Conservation (phyloP, 805 yeast species). For the Suhomyces kilbournensis region DNA sequence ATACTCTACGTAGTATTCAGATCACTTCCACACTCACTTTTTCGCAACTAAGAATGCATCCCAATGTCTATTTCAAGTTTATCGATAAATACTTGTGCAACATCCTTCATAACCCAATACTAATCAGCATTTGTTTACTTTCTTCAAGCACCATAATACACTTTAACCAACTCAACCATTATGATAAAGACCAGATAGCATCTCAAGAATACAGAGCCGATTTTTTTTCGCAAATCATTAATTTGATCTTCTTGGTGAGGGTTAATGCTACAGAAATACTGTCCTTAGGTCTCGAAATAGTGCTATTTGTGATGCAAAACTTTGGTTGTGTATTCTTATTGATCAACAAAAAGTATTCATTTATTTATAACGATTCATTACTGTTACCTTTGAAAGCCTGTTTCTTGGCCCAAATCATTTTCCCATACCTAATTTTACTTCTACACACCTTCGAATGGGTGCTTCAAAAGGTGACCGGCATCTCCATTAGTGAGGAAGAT, state of each 20-base stretch:
- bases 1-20: not conserved
- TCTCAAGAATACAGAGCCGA: constrained; percentile 14
- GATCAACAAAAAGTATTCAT: constrained; percentile 5
- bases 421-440: constrained; percentile 19
- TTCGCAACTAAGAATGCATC: not conserved
- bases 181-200: not conserved
- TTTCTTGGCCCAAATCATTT: constrained; percentile 16
- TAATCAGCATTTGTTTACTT: not conserved
- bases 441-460: constrained; percentile 11
- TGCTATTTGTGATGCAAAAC: constrained; percentile 21
- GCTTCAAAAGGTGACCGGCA: not conserved
- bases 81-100: constrained; percentile 18
- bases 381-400: constrained; percentile 11
- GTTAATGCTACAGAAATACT: constrained; percentile 15
- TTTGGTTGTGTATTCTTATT: constrained; percentile 12
- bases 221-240: constrained; percentile 23
- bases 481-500: not conserved
- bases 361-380: constrained; percentile 8
- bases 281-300: constrained; percentile 15
- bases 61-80: constrained; percentile 9
- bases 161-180: not conserved
- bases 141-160: not conserved
- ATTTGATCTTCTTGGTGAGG: constrained; percentile 27
- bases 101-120: constrained; percentile 19
- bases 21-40: not conserved